Evolutionary conservation across 805 yeast genomes (phyloP).

Genomic region (Pichia californica): DNA sequence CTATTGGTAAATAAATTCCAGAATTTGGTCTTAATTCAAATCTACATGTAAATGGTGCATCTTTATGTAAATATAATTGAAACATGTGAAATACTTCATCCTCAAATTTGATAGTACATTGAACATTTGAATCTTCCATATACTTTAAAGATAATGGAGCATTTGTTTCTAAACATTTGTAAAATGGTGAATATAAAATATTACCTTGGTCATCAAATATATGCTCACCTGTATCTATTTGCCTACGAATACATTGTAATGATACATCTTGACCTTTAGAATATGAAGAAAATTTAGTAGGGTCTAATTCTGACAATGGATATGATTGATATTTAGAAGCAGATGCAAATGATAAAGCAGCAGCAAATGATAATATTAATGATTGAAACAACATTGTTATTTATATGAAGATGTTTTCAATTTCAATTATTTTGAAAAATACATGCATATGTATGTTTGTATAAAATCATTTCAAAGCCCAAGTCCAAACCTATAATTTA

Average conservation of each 20-base stretch:
- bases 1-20: conserved; percentile 49
- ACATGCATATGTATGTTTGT: too few species aligned
- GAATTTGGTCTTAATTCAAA: conserved; percentile 43
- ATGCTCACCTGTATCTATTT: conserved; percentile 74
- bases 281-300: conserved; percentile 16
- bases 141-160: conserved; percentile 51
- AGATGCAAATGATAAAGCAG: not conserved
- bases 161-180: conserved; percentile 59
- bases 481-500: too few species aligned
- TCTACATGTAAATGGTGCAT: conserved; percentile 67
- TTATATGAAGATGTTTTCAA: too few species aligned
- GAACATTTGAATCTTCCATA: conserved; percentile 43
- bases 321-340: conserved; percentile 21
- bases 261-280: conserved; percentile 36
- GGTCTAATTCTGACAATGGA: conserved; percentile 21
- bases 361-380: not conserved
- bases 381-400: too few species aligned
- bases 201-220: conserved; percentile 55
- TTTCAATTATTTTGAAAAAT: too few species aligned
- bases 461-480: too few species aligned
- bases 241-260: conserved; percentile 57
- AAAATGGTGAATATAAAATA: conserved; percentile 53
- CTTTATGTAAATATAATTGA: conserved; percentile 72
- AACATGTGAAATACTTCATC: conserved; percentile 68
- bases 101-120: conserved; percentile 55